Percentiles rank a stretch among this genome's conserved stretches.
Evolutionary conservation across 23 red algal species (phyloP).

Genomic region (Gracilaria domingensis): DNA sequence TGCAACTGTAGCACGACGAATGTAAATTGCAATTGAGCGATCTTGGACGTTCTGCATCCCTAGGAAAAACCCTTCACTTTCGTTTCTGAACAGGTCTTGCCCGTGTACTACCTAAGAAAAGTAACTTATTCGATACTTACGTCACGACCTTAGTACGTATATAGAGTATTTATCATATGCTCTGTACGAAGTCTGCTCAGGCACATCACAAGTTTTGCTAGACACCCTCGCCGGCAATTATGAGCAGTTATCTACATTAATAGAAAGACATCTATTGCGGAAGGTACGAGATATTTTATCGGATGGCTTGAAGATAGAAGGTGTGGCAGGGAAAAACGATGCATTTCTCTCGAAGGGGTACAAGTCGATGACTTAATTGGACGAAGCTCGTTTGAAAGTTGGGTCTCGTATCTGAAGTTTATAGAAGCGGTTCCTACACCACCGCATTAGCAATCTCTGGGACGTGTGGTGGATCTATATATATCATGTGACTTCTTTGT

Average conservation of each 20-base stretch:
- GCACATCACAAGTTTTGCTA: slow-evolving; percentile 84
- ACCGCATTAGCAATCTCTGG: neutral
- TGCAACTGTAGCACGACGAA: no score
- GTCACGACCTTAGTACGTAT: slow-evolving; percentile 64
- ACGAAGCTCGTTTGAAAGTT: slow-evolving; percentile 71
- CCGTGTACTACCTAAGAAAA: slow-evolving; percentile 91
- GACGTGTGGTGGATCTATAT: neutral
- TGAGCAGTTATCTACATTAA: slow-evolving; percentile 49
- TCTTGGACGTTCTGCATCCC: slow-evolving; percentile 93
- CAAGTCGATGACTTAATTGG: slow-evolving; percentile 83
- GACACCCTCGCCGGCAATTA: slow-evolving; percentile 74
- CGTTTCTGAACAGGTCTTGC: slow-evolving; percentile 87
- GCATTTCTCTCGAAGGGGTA: slow-evolving; percentile 60
- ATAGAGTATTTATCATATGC: slow-evolving; percentile 88
- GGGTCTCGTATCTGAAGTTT: slow-evolving; percentile 65
- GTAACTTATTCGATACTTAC: slow-evolving; percentile 78
- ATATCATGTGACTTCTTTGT: no score
- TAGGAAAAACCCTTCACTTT: slow-evolving; percentile 78
- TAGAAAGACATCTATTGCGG: slow-evolving; percentile 66
- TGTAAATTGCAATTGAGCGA: no score
- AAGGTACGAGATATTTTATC: slow-evolving; percentile 82
- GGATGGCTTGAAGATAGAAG: slow-evolving; percentile 63
- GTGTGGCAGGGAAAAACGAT: slow-evolving; percentile 9
- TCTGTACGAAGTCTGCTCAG: slow-evolving; percentile 83
- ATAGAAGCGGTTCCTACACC: slow-evolving; percentile 18